Evolutionary conservation across 306 rosid genomes (phyloP), one percentile per base, ranked within the genome.

Genomic region (Vachellia pachyceras): DNA sequence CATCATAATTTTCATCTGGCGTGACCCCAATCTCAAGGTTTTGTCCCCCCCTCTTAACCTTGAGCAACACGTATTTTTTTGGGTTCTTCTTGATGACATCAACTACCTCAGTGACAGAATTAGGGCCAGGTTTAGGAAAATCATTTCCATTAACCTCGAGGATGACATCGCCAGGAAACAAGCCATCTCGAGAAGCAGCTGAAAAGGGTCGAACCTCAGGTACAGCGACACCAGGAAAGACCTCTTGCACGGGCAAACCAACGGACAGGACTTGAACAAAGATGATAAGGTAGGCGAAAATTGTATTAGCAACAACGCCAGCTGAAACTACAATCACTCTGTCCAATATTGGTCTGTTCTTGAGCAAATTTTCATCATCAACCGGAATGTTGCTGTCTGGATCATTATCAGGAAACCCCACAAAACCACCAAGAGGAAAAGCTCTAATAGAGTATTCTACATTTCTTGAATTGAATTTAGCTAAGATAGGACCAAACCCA

Each of bases 341-440:
- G 86, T 96, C 99, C 83, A 96, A 73, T 47, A 96, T 88, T 40
- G 99, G 99, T 77, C 99, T 96, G 46, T 96, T 96, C 86, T 96
- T 96, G 20, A 96, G 90, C 92, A 96, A 80, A 70, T 96, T 93
- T 18, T 85, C 84, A 80, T 96, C 98, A 79, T 93, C 97, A 44
- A 83, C 87, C 44, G 97, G 99, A 82, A 96, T 96, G 78, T 85
- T 93, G 80, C 98, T 96, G 3, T 96, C 90, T 5, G 98, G 98
- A 85, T 93, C 99, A 90, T 96, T 93, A 92, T 93, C 99, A 75
- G 98, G 99, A 78, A 96, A 96, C 66, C 98, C 99, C 79, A 93
- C 98, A 87, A 96, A 96, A 10, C 99, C 99, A 72, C 99, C 99
- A 10, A 96, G 88, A 69, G 98, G 99, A 83, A 96, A 92, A 79